phyloP scores from a whole-genome alignment of 2,329 filamentous ascomycete genomes.

The Calycina herbarum region DNA sequence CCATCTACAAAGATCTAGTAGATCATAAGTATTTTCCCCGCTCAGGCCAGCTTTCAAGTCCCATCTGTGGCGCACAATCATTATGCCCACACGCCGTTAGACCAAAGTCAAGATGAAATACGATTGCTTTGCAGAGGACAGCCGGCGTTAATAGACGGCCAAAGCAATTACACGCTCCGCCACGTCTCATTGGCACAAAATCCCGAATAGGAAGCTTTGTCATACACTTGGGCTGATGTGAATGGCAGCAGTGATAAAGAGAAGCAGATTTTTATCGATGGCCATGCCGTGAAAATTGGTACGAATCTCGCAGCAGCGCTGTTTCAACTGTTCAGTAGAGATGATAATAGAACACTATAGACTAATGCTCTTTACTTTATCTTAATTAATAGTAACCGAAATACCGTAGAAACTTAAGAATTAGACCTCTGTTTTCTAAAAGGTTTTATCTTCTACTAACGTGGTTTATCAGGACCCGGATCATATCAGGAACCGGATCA shows the following conservation, averaged over 20 bases:
- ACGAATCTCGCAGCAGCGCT: not conserved
- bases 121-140: constrained; percentile 1
- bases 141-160: not conserved
- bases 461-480: too few species aligned
- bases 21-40: not conserved
- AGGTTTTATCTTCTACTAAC: too few species aligned
- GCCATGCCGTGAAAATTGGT: not conserved
- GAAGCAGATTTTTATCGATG: not conserved
- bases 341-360: not conserved
- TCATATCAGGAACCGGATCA: too few species aligned
- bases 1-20: not conserved
- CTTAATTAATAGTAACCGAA: too few species aligned
- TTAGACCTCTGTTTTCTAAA: too few species aligned
- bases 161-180: not conserved
- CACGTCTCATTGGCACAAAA: not conserved
- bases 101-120: not conserved
- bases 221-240: not conserved
- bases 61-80: not conserved
- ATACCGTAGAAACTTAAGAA: too few species aligned
- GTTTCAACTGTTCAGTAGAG: not conserved
- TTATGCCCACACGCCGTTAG: not conserved
- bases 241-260: not conserved
- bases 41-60: not conserved
- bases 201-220: constrained; percentile 7
- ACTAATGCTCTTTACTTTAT: not conserved